Conservation (phyloP, 1,139 yeast genomes). For the Taiozyma sp. region DNA sequence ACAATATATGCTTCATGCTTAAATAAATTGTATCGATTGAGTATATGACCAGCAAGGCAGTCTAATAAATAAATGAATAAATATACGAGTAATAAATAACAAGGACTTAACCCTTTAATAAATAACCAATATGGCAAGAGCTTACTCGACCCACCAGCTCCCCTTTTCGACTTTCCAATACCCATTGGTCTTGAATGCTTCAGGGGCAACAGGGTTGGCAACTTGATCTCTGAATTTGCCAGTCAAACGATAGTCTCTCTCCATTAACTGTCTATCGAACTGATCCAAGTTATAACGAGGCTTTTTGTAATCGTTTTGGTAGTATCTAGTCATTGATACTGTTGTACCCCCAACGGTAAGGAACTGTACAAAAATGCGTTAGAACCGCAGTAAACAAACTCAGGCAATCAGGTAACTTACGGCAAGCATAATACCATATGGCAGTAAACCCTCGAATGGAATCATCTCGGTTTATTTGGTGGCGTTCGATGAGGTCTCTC, state of each 20-base stretch:
- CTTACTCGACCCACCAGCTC: conserved; percentile 20
- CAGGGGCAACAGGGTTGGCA: conserved; percentile 69
- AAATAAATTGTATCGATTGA: no score
- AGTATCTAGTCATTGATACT: conserved; percentile 41
- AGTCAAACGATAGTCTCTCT: conserved; percentile 72
- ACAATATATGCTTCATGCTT: no score
- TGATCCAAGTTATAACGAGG: conserved; percentile 55
- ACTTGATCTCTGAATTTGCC: conserved; percentile 70
- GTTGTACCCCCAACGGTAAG: conserved; percentile 50
- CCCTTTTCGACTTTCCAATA: conserved; percentile 33
- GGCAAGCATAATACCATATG: conserved; percentile 59
- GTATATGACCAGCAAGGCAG: neutral
- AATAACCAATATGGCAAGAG: neutral
- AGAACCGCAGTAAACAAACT: neutral
- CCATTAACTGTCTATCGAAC: conserved; percentile 49
- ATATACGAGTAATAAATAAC: neutral
- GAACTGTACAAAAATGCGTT: conserved; percentile 25
- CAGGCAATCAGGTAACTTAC: conserved; percentile 28
- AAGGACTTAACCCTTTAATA: neutral
- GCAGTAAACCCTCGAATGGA: conserved; percentile 71
- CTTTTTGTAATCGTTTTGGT: conserved; percentile 48
- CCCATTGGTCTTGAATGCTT: conserved; percentile 57
- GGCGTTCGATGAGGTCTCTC: neutral
- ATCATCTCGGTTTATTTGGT: conserved; percentile 36
- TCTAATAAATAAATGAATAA: conserved; percentile 1